Evolutionary conservation across 2,329 filamentous ascomycete genomes (phyloP).

Genomic region (Tolypocladium ovalisporum): DNA sequence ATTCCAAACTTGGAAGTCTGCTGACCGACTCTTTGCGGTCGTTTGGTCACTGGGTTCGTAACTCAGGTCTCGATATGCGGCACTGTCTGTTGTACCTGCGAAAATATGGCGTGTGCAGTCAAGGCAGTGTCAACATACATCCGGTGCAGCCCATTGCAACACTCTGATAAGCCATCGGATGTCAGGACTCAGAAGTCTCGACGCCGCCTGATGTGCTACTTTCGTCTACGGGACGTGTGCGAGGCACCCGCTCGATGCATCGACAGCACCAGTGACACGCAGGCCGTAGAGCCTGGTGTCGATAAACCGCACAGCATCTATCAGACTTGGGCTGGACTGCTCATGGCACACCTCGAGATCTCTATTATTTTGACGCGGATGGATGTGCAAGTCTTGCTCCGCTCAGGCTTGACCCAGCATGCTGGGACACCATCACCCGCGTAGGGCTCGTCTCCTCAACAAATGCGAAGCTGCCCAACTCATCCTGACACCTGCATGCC

Average conservation of each 20-base stretch:
- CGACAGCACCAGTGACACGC: not conserved
- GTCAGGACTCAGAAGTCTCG: not conserved
- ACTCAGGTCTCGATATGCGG: not conserved
- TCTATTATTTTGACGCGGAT: not conserved
- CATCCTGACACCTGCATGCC: not conserved
- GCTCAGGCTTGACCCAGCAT: not conserved
- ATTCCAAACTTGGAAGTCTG: not conserved
- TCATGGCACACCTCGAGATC: not conserved
- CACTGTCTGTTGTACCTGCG: not conserved
- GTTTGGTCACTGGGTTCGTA: not conserved
- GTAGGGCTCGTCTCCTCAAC: not conserved
- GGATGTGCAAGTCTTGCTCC: not conserved
- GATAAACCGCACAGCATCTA: no score
- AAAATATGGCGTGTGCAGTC: not conserved
- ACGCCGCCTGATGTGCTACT: not conserved
- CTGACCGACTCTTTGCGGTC: slow-evolving; percentile 6
- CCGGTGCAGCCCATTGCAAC: not conserved
- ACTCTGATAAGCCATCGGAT: not conserved
- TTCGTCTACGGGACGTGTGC: not conserved
- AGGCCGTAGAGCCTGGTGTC: no score
- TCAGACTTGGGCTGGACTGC: no score
- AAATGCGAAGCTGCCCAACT: slow-evolving; percentile 3
- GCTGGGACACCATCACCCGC: not conserved
- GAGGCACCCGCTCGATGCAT: not conserved
- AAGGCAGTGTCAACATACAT: not conserved